Base-by-base conservation (phyloP, 129 eudicot species). In the Rutidosis leptorrhynchoides region DNA sequence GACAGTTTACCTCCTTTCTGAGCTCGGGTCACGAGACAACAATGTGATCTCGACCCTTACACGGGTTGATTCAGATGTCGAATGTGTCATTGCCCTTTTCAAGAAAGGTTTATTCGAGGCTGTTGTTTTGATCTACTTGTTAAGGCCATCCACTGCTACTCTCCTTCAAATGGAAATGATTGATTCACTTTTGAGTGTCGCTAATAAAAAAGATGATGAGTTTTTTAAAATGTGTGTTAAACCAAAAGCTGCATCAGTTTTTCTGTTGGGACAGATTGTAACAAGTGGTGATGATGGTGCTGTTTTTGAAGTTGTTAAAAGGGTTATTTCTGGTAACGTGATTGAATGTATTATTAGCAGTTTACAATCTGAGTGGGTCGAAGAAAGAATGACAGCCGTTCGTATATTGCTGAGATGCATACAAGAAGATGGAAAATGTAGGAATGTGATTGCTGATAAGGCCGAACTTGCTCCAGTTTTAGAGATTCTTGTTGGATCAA, bases 101-200 rank as follows among this genome's bases (percentile, higher is more conserved):
- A 77, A 85, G 76, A 85, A 83, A 54, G 96, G 96, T 19, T 77
- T 88, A 49, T 26, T 64, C 21, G 96, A 88, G 64, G 92, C 96
- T 29, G 81, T 83, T 42, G 96, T 88, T 5, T 65, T 88, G 74
- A 80, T 88, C 52, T 81, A 83, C 69, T 69, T 85, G 19, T 60
- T 88, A 37, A 78, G 49, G 35, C 92, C 92, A 11, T 74, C 83
- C 2, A 46, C 61, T 0, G 16, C 57, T 11, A 74, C 56, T n/a
- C 92, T 88, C 69, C 11, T 81, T 35, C 80, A 83, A 35, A 78
- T 83, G 87, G 89, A 79, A 16, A 25, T 88, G 54, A 74, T 65
- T 51, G 85, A 81, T 59, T 64, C 79, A 32, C 80, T 88, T 58
- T 58, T 85, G 37, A 70, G 48, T 22, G 82, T 83, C 49, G 62